These are phyloP conservation scores for Penicillium canariense DNA, from an alignment of 495 filamentous ascomycete genomes.

Conservation along the genomic window DNA sequence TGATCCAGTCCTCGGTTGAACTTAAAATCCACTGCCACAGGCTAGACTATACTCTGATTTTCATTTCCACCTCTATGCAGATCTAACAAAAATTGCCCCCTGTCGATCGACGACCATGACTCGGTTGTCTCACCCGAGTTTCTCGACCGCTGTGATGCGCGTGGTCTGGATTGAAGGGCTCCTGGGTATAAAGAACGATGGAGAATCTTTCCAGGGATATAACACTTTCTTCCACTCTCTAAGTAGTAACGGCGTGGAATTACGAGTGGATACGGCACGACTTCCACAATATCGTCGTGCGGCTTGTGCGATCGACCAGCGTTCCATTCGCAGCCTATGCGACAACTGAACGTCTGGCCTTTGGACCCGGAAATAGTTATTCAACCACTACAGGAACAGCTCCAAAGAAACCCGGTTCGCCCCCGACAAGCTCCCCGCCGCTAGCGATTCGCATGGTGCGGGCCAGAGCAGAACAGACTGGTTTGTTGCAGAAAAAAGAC, in stretches of 20 bases:
- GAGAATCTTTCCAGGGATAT: not conserved
- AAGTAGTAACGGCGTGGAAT: not conserved
- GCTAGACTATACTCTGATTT: no score
- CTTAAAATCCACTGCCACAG: no score
- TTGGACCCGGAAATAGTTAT: not conserved
- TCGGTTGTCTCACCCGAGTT: not conserved
- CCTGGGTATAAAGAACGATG: not conserved
- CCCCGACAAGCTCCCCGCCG: not conserved
- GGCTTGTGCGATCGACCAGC: not conserved
- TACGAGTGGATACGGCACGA: not conserved
- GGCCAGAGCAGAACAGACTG: not conserved
- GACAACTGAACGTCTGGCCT: not conserved
- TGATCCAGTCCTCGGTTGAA: no score
- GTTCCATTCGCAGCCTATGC: not conserved
- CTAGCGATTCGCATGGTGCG: not conserved
- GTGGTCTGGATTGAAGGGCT: not conserved
- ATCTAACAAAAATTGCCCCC: not conserved
- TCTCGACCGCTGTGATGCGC: not conserved
- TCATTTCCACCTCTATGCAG: no score
- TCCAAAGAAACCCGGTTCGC: not conserved
- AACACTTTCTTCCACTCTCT: not conserved
- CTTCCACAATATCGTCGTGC: not conserved
- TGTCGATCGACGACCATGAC: not conserved
- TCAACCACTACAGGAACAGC: not conserved
- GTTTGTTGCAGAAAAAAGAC: not conserved